phyloP scores from a whole-genome alignment of 2,329 filamentous ascomycete species.

The Sordariomycetes sp. region DNA sequence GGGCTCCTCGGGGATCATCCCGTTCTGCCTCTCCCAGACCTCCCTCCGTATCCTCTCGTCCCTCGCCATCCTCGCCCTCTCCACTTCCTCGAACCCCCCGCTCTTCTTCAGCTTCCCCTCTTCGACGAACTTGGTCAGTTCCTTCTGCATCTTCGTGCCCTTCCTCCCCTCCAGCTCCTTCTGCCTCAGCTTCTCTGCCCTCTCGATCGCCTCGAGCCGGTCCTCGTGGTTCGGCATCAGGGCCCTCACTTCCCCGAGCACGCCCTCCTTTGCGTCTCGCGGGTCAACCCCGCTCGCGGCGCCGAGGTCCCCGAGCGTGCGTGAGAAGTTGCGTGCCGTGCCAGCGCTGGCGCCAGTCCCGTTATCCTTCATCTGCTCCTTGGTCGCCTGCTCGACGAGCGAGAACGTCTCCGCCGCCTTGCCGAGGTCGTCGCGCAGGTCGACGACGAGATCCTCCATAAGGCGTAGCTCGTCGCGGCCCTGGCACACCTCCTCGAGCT shows the following conservation, averaged over 20 bases:
- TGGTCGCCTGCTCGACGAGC: conserved; percentile 94
- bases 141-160: conserved; percentile 70
- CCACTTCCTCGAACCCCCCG: conserved; percentile 88
- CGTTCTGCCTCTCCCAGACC: conserved; percentile 59
- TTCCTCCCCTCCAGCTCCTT: conserved; percentile 73
- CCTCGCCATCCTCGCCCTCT: conserved; percentile 71
- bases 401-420: conserved; percentile 91
- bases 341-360: conserved; percentile 38
- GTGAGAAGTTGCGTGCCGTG: conserved; percentile 45
- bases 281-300: conserved; percentile 51
- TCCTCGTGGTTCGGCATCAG: conserved; percentile 91
- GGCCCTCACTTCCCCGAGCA: conserved; percentile 86
- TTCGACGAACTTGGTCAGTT: conserved; percentile 74
- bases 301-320: conserved; percentile 41
- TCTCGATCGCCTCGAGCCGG: conserved; percentile 87
- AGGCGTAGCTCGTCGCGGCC: conserved; percentile 90
- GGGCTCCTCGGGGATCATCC: conserved; percentile 19
- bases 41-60: conserved; percentile 81
- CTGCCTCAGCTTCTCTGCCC: conserved; percentile 85
- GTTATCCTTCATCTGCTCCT: conserved; percentile 81
- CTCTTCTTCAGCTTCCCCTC: conserved; percentile 93
- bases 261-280: conserved; percentile 74
- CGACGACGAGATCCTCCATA: conserved; percentile 89
- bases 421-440: conserved; percentile 88
- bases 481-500: conserved; percentile 90